Evolutionary conservation across 2,329 filamentous ascomycete species (phyloP).

Genomic region (Fulvia fulva): DNA sequence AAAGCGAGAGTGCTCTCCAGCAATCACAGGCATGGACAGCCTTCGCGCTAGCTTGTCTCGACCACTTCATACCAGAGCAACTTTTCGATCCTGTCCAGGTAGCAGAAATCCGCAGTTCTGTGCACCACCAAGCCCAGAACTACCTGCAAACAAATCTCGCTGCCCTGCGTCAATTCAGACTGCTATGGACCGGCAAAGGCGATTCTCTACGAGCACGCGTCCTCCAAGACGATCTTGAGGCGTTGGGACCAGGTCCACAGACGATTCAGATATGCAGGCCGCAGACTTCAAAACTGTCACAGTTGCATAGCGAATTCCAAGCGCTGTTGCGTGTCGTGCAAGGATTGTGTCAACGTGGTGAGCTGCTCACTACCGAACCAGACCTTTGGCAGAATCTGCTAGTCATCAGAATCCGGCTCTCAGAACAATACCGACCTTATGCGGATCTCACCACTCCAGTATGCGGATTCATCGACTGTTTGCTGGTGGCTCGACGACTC

Average conservation of each 20-base stretch:
- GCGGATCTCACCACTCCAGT: slow-evolving; percentile 79
- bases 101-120: slow-evolving; percentile 59
- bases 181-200: slow-evolving; percentile 62
- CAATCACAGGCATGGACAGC: slow-evolving; percentile 63
- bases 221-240: slow-evolving; percentile 58
- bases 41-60: slow-evolving; percentile 69
- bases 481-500: slow-evolving; percentile 42
- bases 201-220: slow-evolving; percentile 64
- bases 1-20: not conserved
- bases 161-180: slow-evolving; percentile 63
- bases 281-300: slow-evolving; percentile 59
- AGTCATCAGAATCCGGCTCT: slow-evolving; percentile 67
- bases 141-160: slow-evolving; percentile 56
- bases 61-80: slow-evolving; percentile 79
- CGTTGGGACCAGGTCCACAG: slow-evolving; percentile 63
- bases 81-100: slow-evolving; percentile 73
- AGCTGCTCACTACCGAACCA: slow-evolving; percentile 5
- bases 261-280: slow-evolving; percentile 70
- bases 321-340: slow-evolving; percentile 24
- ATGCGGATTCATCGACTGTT: slow-evolving; percentile 71
- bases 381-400: slow-evolving; percentile 33
- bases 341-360: slow-evolving; percentile 5
- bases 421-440: slow-evolving; percentile 68
- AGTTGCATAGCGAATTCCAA: slow-evolving; percentile 75
- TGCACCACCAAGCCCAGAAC: slow-evolving; percentile 54